Evolutionary conservation across 2,329 filamentous ascomycete species (phyloP).

Genomic region (Claviceps sorghi): DNA sequence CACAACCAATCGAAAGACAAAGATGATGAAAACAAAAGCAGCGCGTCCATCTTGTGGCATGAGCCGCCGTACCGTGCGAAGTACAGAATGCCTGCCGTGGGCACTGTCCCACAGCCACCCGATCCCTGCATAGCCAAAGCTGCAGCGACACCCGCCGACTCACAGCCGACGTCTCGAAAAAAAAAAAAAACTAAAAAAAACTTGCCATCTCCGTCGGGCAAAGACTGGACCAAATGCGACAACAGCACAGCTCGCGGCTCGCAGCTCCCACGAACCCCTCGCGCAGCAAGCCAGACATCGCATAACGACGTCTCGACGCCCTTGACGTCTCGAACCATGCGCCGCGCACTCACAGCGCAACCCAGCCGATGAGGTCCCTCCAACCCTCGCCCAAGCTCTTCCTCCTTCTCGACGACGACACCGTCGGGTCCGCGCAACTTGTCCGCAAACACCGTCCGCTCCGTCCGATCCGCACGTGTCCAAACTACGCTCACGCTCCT

Average conservation of each 20-base stretch:
- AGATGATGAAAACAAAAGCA: background rate
- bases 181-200: too few relatives aligned
- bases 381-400: background rate
- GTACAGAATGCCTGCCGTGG: too few relatives aligned
- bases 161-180: background rate
- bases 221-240: background rate
- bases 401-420: constrained; percentile 11
- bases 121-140: too few relatives aligned
- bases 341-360: constrained; percentile 12
- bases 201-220: background rate
- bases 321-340: constrained; percentile 12
- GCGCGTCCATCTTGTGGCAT: too few relatives aligned
- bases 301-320: background rate
- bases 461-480: background rate
- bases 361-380: constrained; percentile 16
- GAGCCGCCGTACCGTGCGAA: too few relatives aligned
- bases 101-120: too few relatives aligned
- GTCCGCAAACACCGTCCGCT: background rate
- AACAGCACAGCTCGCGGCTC: background rate
- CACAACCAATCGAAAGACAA: too few relatives aligned
- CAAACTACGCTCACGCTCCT: background rate
- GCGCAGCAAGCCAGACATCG: background rate
- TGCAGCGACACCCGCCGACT: background rate
- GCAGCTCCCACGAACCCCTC: background rate
- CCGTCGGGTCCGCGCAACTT: constrained; percentile 11